phyloP scores from a whole-genome alignment of 345 rosid genomes.

The Triadica sebifera region DNA sequence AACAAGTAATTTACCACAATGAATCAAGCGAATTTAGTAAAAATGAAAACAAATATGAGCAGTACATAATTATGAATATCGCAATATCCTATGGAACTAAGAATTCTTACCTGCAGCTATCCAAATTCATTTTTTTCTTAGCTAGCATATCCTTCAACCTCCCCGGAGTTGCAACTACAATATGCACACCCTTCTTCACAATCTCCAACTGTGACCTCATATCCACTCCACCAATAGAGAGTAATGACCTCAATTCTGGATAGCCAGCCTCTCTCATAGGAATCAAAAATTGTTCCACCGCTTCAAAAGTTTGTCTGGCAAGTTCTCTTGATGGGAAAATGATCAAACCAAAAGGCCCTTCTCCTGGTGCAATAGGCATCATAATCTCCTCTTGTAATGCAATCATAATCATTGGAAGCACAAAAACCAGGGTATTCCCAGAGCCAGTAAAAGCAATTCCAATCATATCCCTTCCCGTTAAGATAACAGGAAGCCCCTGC shows the following conservation, averaged over 20 bases:
- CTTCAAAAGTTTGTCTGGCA: constrained; percentile 87
- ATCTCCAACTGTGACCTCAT: constrained; percentile 88
- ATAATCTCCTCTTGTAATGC: constrained; percentile 85
- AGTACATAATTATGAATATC: background rate
- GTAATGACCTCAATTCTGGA: constrained; percentile 69
- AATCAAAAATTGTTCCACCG: constrained; percentile 69
- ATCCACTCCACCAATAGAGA: constrained; percentile 90
- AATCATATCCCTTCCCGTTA: constrained; percentile 84
- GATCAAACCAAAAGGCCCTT: constrained; percentile 81
- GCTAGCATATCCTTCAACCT: constrained; percentile 94
- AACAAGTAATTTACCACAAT: no score
- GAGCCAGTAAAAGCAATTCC: constrained; percentile 96
- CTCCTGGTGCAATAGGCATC: constrained; percentile 86
- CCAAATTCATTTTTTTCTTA: constrained; percentile 87
- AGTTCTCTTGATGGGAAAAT: constrained; percentile 91
- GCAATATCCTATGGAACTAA: background rate
- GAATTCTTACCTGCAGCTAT: constrained; percentile 69
- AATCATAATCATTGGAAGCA: constrained; percentile 84
- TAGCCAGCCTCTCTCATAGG: constrained; percentile 62
- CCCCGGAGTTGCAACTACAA: constrained; percentile 95
- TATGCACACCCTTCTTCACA: constrained; percentile 83
- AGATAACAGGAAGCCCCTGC: constrained; percentile 87
- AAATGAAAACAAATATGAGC: background rate
- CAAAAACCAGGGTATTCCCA: constrained; percentile 84
- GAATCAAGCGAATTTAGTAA: background rate